Base-by-base conservation (phyloP, 257 asterid species). In the Leonotis leonurus region DNA sequence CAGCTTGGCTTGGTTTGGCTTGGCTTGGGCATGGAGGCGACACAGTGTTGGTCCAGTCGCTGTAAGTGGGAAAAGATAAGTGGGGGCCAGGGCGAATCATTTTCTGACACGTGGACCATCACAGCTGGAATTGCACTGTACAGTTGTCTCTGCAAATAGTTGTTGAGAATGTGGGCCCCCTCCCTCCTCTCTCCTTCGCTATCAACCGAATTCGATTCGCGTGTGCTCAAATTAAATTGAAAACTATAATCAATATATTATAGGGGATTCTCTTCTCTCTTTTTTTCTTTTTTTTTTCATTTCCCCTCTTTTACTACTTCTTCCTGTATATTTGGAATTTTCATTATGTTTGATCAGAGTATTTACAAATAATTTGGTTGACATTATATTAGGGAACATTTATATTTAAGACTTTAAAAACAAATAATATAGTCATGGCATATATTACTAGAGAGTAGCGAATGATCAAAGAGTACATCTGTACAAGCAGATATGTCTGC, bases 61-160 rank as follows among this genome's bases (percentile, higher is more conserved):
- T 80, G 72, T 80, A 71, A 33, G 54, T 64, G 70, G 69, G 52
- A n/a, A 72, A 78, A 70, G 64, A 45, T 52, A 66, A 30, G 84
- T 55, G 59, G 25, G 3, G 2, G 56, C 40, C 20, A 1, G 6
- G 33, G 10, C 90, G 72, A 83, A 80, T 83, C 4, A 36, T 0
- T 0, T 0, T 0, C 0, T 0, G 4, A 36, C 85, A 84, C 92
- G 81, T 80, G 82, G 68, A 24, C 1, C 1, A 1, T 8, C 21
- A 80, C 95, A 83, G 95, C 90, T 88, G 93, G 37, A 72, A 49
- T 54, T 67, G 53, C 25, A 71, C 36, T 73, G 75, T 73, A 72
- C 85, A 81, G 88, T 46, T 85, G 88, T 85, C 79, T 36, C 60
- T 56, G 78, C 72, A 78, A 77, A 68, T 58, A 73, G 73, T 67